These are phyloP conservation scores for Melanogaster broomeanus DNA, from an alignment of 768 basidiomycete genomes.

Conservation along the genomic window DNA sequence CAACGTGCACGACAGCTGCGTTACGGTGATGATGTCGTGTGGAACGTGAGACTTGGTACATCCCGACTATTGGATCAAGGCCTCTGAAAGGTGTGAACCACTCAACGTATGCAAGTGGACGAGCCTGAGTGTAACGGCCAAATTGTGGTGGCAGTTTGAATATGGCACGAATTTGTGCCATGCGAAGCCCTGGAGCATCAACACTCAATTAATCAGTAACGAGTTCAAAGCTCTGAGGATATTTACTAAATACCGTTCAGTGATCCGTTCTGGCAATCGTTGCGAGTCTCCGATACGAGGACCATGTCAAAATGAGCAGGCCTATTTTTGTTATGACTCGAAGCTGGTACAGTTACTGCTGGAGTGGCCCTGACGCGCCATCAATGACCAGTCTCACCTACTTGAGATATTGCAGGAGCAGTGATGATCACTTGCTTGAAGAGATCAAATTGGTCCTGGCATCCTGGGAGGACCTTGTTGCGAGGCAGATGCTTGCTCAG, in stretches of 20 bases:
- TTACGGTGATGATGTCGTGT: slow-evolving; percentile 6
- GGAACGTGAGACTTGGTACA: slow-evolving; percentile 23
- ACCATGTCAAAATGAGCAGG: slow-evolving; percentile 2
- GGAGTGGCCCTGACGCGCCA: not conserved
- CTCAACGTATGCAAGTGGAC: slow-evolving; percentile 20
- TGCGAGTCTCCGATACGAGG: not conserved
- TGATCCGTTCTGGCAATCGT: not conserved
- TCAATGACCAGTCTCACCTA: not conserved
- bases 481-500: not conserved
- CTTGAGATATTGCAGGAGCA: not conserved
- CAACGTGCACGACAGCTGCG: not conserved
- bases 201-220: no score
- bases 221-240: not conserved
- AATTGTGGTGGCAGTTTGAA: slow-evolving; percentile 11
- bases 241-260: not conserved
- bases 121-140: not conserved
- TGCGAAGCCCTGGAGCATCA: slow-evolving; percentile 11
- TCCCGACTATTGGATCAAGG: slow-evolving; percentile 9
- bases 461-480: not conserved
- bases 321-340: not conserved
- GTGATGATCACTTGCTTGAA: not conserved
- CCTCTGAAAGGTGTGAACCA: slow-evolving; percentile 17
- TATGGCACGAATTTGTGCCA: slow-evolving; percentile 13
- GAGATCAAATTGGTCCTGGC: slow-evolving; percentile 2
- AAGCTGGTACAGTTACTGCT: not conserved